Percentiles rank a stretch among this genome's conserved stretches.
Conservation (phyloP, 345 rosid species). For the Pistacia vera region DNA sequence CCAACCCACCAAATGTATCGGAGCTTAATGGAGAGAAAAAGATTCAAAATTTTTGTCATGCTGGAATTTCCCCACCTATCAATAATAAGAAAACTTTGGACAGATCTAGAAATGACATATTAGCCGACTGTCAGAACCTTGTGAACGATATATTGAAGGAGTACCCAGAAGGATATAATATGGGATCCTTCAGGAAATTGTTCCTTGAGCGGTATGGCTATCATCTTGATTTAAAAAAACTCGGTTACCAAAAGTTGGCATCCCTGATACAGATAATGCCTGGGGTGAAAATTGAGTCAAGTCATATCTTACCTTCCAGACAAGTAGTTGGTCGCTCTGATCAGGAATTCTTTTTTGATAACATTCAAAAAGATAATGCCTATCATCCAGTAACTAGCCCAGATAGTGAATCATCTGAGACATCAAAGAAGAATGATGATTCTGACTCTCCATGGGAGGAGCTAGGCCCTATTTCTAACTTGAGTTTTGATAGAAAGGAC, state of each 20-base stretch:
- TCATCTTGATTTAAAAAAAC: conserved; percentile 48
- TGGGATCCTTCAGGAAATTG: conserved; percentile 43
- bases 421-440: conserved; percentile 36
- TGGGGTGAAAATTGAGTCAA: conserved; percentile 54
- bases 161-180: conserved; percentile 56
- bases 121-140: conserved; percentile 61
- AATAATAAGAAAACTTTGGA: conserved; percentile 29
- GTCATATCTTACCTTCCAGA: conserved; percentile 40
- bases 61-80: conserved; percentile 37
- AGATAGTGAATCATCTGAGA: conserved; percentile 28
- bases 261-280: conserved; percentile 51
- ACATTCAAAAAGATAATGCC: conserved; percentile 13
- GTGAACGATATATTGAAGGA: conserved; percentile 50
- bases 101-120: conserved; percentile 43
- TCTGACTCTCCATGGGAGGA: conserved; percentile 64
- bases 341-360: conserved; percentile 9
- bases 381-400: conserved; percentile 6
- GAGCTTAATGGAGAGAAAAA: conserved; percentile 32
- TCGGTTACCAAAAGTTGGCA: conserved; percentile 58
- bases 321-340: conserved; percentile 16
- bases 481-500: conserved; percentile 16
- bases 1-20: conserved; percentile 16
- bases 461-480: conserved; percentile 56
- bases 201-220: conserved; percentile 57
- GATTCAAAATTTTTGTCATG: conserved; percentile 34